A percentile compares a stretch with the other conserved stretches of the same genome.
Evolutionary conservation across 129 eudicot species (phyloP).

Genomic region (Smallanthus sonchifolius): DNA sequence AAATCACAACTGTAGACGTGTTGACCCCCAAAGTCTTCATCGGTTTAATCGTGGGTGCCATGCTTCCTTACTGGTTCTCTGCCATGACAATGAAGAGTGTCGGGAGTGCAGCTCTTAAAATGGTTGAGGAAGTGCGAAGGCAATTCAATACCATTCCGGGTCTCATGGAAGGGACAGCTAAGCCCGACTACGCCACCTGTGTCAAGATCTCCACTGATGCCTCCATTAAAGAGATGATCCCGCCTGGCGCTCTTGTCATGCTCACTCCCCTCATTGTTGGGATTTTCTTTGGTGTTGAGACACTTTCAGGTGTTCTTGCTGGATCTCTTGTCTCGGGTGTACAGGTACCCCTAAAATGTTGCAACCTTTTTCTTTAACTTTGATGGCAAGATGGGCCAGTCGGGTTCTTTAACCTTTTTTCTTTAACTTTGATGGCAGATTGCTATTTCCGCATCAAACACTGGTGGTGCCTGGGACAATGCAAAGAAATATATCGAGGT

Average conservation of each 20-base stretch:
- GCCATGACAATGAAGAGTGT: constrained; percentile 96
- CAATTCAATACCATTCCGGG: constrained; percentile 88
- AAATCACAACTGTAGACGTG: constrained; percentile 62
- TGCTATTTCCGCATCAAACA: constrained; percentile 93
- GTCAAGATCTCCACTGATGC: constrained; percentile 96
- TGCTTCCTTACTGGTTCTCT: constrained; percentile 91
- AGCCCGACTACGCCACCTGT: constrained; percentile 86
- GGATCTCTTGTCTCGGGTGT: constrained; percentile 88
- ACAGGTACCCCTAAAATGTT: constrained; percentile 43
- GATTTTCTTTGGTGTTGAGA: constrained; percentile 77
- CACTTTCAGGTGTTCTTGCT: constrained; percentile 87
- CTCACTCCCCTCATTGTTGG: constrained; percentile 88
- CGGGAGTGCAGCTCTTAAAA: constrained; percentile 75
- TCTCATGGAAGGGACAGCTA: constrained; percentile 73
- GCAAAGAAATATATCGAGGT: constrained; percentile 92
- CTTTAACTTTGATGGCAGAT: constrained; percentile 33
- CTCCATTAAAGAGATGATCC: constrained; percentile 82
- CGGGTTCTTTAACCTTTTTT: not conserved
- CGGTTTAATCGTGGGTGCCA: constrained; percentile 75
- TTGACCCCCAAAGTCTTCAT: constrained; percentile 77
- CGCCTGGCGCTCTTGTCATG: constrained; percentile 95
- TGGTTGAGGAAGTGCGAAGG: constrained; percentile 87
- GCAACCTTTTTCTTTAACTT: not conserved
- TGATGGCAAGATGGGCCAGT: not conserved
- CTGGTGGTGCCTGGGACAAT: constrained; percentile 99